Conservation (phyloP, 331 rosid genomes). For the Cucumis variabilis region DNA sequence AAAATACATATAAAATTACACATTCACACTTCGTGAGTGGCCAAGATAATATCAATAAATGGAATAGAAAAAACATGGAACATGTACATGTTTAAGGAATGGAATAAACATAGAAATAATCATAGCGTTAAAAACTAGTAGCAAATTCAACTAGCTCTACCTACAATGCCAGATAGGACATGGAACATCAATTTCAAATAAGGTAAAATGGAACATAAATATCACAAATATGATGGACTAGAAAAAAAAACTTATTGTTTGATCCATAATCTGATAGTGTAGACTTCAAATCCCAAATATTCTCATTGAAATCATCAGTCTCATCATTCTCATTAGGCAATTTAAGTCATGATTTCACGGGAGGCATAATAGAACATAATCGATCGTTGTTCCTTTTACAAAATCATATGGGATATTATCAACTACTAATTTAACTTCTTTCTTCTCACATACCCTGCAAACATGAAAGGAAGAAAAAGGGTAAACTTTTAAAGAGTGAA, state of each 20-base stretch:
- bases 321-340: no score
- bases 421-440: conserved; percentile 75
- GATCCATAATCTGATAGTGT: conserved; percentile 48
- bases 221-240: conserved; percentile 29
- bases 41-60: conserved; percentile 8
- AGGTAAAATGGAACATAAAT: conserved; percentile 28
- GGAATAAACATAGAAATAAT: no score
- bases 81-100: no score
- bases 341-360: no score
- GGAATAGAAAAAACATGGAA: no score
- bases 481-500: not conserved
- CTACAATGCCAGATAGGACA: conserved; percentile 37
- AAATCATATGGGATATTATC: conserved; percentile 81
- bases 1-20: not conserved
- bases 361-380: no score
- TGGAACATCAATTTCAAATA: conserved; percentile 19
- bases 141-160: conserved; percentile 37
- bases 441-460: conserved; percentile 77
- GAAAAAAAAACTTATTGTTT: conserved; percentile 54
- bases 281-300: conserved; percentile 29
- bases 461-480: conserved; percentile 22
- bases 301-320: conserved; percentile 3
- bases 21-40: not conserved
- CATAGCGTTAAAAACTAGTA: conserved; percentile 9
- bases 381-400: conserved; percentile 94